These are phyloP conservation scores for Sphaerobolus stellatus DNA, from an alignment of 1,284 basidiomycete species.

Conservation along the genomic window DNA sequence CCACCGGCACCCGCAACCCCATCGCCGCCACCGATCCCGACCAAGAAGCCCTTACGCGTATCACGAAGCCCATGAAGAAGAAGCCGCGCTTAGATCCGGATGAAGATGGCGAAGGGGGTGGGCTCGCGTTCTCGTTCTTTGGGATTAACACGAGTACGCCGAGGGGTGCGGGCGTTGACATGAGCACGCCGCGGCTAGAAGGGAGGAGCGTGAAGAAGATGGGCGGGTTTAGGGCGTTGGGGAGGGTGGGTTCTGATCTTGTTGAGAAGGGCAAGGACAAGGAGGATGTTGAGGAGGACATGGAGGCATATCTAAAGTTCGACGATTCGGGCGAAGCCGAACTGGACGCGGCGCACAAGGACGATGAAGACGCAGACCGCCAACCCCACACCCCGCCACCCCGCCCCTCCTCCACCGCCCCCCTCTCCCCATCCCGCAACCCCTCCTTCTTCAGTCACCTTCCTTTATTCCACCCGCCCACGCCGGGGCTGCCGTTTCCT, in stretches of 20 bases:
- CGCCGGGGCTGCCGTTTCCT: no score
- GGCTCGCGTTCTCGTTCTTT: neutral
- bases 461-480: no score
- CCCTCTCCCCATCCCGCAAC: neutral
- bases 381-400: no score
- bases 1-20: neutral
- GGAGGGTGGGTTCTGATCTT: neutral
- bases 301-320: conserved; percentile 1
- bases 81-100: neutral
- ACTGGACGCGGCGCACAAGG: neutral
- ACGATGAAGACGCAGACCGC: neutral
- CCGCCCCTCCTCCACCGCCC: neutral
- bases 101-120: neutral
- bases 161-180: neutral
- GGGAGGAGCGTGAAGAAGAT: no score
- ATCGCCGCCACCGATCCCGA: neutral
- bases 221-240: conserved; percentile 1
- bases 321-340: no score
- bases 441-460: no score
- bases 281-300: no score
- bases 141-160: neutral
- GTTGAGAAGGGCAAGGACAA: neutral
- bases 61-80: neutral
- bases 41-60: neutral
- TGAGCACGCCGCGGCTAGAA: no score